phyloP scores from a whole-genome alignment of 306 rosid species.

The cucumber (Cucumis sativus) region Cucumber_9930_V3 NC_026657.2:10507501-10508000 shows the following conservation, averaged over 20 bases:
- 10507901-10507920: background rate
- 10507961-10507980: background rate
- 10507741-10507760: constrained; percentile 44
- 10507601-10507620: constrained; percentile 10
- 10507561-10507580: constrained; percentile 30
- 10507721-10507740: constrained; percentile 29
- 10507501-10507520: constrained; percentile 17
- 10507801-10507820: constrained; percentile 94
- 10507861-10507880: background rate
- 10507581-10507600: constrained; percentile 35
- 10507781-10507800: constrained; percentile 91
- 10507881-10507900: background rate
- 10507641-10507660: background rate
- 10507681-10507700: constrained; percentile 30
- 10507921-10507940: background rate
- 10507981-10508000: background rate
- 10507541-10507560: constrained; percentile 30
- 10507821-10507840: constrained; percentile 76
- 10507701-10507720: constrained; percentile 35
- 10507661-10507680: constrained; percentile 42
- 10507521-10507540: constrained; percentile 48
- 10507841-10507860: constrained; percentile 26
- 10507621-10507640: constrained; percentile 3
- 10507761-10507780: constrained; percentile 76
- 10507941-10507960: background rate